Evolutionary conservation across 2,329 filamentous ascomycete species (phyloP).

Genomic region (Ampelomyces quisqualis): DNA sequence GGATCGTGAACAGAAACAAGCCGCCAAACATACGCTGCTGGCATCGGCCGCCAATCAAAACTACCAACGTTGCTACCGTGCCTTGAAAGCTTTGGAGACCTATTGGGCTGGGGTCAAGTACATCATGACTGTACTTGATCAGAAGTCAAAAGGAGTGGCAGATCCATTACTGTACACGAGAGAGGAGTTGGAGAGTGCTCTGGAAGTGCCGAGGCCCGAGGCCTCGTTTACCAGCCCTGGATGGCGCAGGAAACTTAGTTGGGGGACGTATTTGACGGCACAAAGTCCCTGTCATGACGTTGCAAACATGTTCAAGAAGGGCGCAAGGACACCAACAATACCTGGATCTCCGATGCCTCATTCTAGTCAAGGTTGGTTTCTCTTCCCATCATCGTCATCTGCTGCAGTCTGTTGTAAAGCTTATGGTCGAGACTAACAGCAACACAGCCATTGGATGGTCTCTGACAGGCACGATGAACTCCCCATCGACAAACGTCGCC

Average conservation of each 20-base stretch:
- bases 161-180: conserved; percentile 66
- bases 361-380: conserved; percentile 51
- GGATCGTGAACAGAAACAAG: conserved; percentile 45
- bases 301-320: conserved; percentile 35
- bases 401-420: background rate
- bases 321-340: conserved; percentile 30
- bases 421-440: conserved; percentile 10
- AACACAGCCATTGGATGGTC: conserved; percentile 73
- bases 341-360: conserved; percentile 52
- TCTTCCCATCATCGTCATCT: background rate
- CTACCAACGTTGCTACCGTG: conserved; percentile 84
- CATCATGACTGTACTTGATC: conserved; percentile 81
- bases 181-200: conserved; percentile 76
- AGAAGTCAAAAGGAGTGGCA: conserved; percentile 83
- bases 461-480: conserved; percentile 83
- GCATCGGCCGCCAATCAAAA: conserved; percentile 82
- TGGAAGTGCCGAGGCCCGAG: conserved; percentile 54
- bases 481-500: conserved; percentile 78
- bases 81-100: conserved; percentile 73
- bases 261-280: conserved; percentile 46
- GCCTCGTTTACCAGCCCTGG: conserved; percentile 54
- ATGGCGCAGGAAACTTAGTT: conserved; percentile 52
- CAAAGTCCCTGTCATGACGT: conserved; percentile 32
- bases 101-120: conserved; percentile 89
- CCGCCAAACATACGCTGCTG: conserved; percentile 70